phyloP scores from a whole-genome alignment of 257 asterid species.

The Rhazya stricta region DNA sequence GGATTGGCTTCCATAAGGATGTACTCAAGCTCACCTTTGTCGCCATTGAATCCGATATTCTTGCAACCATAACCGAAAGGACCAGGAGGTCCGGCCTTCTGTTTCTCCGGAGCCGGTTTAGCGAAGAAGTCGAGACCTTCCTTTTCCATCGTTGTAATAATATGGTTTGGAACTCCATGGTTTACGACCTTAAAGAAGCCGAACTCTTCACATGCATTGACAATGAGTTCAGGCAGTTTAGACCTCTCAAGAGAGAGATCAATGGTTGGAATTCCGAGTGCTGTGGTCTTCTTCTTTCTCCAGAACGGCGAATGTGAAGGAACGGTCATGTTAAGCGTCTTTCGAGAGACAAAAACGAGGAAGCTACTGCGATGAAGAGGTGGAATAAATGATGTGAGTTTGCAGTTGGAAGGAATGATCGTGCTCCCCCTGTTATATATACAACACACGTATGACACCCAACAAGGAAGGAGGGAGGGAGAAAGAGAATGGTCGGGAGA shows the following conservation, averaged over 20 bases:
- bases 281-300: conserved; percentile 37
- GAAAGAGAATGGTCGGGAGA: neutral
- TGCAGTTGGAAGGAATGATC: neutral
- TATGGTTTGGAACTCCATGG: conserved; percentile 49
- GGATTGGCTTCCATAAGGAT: conserved; percentile 14
- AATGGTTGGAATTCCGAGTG: conserved; percentile 43
- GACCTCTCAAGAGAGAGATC: conserved; percentile 44
- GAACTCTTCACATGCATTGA: conserved; percentile 52
- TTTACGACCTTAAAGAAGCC: conserved; percentile 64
- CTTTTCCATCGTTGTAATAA: conserved; percentile 38
- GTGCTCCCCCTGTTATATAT: neutral
- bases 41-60: conserved; percentile 73
- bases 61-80: conserved; percentile 80
- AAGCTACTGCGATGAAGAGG: neutral
- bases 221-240: conserved; percentile 26
- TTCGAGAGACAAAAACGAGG: neutral
- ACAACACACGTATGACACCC: neutral
- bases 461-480: neutral
- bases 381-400: neutral
- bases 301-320: conserved; percentile 26
- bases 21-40: conserved; percentile 32
- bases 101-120: conserved; percentile 42
- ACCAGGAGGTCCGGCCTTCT: conserved; percentile 41
- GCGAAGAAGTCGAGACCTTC: conserved; percentile 46
- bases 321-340: conserved; percentile 32